Conservation (phyloP, 2,329 filamentous ascomycete species). For the Beauveria asiatica region DNA sequence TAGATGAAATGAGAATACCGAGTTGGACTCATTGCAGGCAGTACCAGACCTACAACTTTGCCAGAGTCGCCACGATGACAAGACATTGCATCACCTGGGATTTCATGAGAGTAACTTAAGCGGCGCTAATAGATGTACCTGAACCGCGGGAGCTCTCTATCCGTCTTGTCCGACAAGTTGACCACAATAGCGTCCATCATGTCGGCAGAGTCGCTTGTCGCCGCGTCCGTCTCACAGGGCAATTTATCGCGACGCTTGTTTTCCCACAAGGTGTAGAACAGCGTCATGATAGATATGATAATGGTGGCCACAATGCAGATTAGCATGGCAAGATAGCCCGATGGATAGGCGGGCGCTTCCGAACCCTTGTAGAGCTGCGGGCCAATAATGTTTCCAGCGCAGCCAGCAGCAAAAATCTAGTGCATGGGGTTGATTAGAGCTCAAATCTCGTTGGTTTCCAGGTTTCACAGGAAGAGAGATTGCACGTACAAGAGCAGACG, state of each 20-base stretch:
- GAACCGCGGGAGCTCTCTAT: slow-evolving; percentile 46
- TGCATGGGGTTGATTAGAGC: background rate
- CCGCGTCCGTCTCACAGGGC: slow-evolving; percentile 43
- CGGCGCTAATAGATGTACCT: slow-evolving; percentile 35
- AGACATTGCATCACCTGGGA: too few relatives aligned
- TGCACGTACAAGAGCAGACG: slow-evolving; percentile 38
- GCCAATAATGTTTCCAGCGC: slow-evolving; percentile 51
- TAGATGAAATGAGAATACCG: too few relatives aligned
- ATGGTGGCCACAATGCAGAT: slow-evolving; percentile 39
- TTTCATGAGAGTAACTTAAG: too few relatives aligned
- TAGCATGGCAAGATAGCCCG: slow-evolving; percentile 53
- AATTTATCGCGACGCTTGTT: background rate
- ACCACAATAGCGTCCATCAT: slow-evolving; percentile 33
- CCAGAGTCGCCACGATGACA: too few relatives aligned
- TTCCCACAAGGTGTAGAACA: background rate
- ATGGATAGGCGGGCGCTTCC: slow-evolving; percentile 52
- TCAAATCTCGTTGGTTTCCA: too few relatives aligned
- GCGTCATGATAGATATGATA: slow-evolving; percentile 38
- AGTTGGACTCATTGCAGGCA: too few relatives aligned
- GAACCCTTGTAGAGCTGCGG: slow-evolving; percentile 50
- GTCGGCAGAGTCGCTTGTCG: slow-evolving; percentile 22
- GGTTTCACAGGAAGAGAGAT: too few relatives aligned
- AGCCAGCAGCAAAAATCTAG: slow-evolving; percentile 47
- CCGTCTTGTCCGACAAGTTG: slow-evolving; percentile 38
- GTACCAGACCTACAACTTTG: too few relatives aligned